These are phyloP conservation scores for Mollisia scopiformis DNA, from an alignment of 2,329 filamentous ascomycete species.

Conservation along the genomic window DNA sequence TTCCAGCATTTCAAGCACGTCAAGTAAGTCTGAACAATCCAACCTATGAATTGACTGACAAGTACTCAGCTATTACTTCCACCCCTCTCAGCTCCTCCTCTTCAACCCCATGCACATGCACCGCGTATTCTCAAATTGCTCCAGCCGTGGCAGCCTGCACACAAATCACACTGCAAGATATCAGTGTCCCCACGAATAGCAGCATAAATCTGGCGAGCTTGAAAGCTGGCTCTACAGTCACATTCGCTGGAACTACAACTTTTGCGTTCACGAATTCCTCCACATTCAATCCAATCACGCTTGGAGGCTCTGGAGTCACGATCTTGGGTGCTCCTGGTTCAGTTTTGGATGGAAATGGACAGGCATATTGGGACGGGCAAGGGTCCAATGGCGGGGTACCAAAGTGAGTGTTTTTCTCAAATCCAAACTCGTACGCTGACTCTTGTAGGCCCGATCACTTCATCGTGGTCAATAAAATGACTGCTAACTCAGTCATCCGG, in stretches of 20 bases:
- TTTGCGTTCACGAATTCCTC: conserved; percentile 17
- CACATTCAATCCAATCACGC: conserved; percentile 36
- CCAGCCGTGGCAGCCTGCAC: conserved; percentile 40
- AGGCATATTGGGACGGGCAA: conserved; percentile 62
- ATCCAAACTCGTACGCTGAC: neutral
- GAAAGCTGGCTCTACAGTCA: conserved; percentile 44
- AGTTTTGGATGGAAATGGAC: conserved; percentile 58
- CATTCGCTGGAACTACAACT: conserved; percentile 40
- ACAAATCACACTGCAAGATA: conserved; percentile 43
- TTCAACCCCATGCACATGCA: conserved; percentile 54
- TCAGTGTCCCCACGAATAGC: conserved; percentile 39
- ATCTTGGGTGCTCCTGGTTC: conserved; percentile 55
- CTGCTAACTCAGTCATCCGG: conserved; percentile 46
- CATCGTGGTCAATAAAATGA: conserved; percentile 54
- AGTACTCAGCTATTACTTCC: neutral
- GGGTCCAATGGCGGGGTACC: conserved; percentile 51
- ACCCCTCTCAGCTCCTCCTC: too few species aligned
- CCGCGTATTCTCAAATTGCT: conserved; percentile 44
- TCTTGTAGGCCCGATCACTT: conserved; percentile 51
- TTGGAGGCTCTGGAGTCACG: conserved; percentile 58
- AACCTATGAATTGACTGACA: neutral
- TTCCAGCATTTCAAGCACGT: neutral
- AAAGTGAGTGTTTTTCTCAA: neutral
- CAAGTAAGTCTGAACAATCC: neutral
- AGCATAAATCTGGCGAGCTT: conserved; percentile 42